Percentiles rank a stretch among this genome's conserved stretches.
Evolutionary conservation across 2,329 filamentous ascomycete species (phyloP).

Genomic region (Sporothrix schenckii): DNA sequence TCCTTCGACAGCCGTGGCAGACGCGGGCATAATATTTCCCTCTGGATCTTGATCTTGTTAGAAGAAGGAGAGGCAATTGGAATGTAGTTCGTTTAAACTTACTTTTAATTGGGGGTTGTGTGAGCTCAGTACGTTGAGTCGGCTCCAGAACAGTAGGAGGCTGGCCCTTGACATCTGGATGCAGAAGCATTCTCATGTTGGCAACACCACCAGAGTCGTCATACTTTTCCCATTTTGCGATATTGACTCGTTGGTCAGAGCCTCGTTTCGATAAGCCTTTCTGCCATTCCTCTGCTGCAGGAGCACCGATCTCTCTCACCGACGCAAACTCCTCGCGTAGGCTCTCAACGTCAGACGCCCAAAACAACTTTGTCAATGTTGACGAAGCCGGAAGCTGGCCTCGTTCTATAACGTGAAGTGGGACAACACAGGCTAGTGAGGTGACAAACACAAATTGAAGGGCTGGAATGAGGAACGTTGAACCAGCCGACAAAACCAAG

Average conservation of each 20-base stretch:
- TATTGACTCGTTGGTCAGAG: slow-evolving; percentile 61
- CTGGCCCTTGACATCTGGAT: neutral
- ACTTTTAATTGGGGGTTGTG: neutral
- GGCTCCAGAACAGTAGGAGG: neutral
- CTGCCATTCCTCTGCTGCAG: slow-evolving; percentile 74
- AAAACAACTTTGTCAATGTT: slow-evolving; percentile 68
- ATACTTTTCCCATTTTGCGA: slow-evolving; percentile 76
- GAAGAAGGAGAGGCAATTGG: neutral
- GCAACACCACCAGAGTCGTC: slow-evolving; percentile 52
- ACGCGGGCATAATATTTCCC: neutral
- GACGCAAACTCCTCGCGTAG: slow-evolving; percentile 65
- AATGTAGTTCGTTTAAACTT: neutral
- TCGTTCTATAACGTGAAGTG: slow-evolving; percentile 58
- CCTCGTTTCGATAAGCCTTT: slow-evolving; percentile 71
- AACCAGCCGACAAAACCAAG: slow-evolving; percentile 62
- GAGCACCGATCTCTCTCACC: slow-evolving; percentile 67
- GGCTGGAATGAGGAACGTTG: slow-evolving; percentile 66
- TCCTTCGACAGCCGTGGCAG: neutral
- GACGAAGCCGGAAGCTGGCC: slow-evolving; percentile 51
- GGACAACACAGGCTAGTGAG: slow-evolving; percentile 61
- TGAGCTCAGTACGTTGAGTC: neutral
- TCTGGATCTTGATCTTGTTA: neutral
- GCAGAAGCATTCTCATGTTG: slow-evolving; percentile 44
- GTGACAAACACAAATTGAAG: slow-evolving; percentile 70
- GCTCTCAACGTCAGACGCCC: slow-evolving; percentile 62